phyloP scores from a whole-genome alignment of 2,329 filamentous ascomycete species.

The Claviceps sp. region DNA sequence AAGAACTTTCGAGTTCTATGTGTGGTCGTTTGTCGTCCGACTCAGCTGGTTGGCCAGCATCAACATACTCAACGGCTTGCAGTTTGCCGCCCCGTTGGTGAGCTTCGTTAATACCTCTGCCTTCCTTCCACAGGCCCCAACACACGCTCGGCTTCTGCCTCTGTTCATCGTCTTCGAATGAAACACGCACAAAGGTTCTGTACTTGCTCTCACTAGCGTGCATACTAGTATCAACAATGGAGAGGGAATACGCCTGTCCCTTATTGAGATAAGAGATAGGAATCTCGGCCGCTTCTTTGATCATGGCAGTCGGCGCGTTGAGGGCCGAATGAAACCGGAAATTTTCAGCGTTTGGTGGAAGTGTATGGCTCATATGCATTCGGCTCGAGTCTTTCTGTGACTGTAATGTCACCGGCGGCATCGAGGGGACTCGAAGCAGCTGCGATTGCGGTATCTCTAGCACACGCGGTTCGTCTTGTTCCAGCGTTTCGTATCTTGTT shows the following conservation, averaged over 20 bases:
- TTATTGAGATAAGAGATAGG: slow-evolving; percentile 98
- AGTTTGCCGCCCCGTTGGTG: slow-evolving; percentile 86
- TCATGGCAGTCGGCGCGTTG: slow-evolving; percentile 93
- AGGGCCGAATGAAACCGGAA: slow-evolving; percentile 85
- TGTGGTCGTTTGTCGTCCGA: slow-evolving; percentile 53
- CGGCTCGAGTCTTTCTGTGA: slow-evolving; percentile 36
- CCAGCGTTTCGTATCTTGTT: slow-evolving; percentile 66
- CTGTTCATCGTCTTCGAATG: slow-evolving; percentile 93
- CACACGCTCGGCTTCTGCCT: slow-evolving; percentile 68
- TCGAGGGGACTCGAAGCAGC: slow-evolving; percentile 37
- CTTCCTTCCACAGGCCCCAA: slow-evolving; percentile 91
- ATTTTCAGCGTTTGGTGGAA: slow-evolving; percentile 48
- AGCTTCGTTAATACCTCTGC: slow-evolving; percentile 86
- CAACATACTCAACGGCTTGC: slow-evolving; percentile 90
- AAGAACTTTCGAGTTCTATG: slow-evolving; percentile 59
- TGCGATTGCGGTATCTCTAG: slow-evolving; percentile 42
- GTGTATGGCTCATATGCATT: slow-evolving; percentile 29
- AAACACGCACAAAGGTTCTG: slow-evolving; percentile 85
- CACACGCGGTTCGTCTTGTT: slow-evolving; percentile 53
- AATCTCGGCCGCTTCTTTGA: slow-evolving; percentile 77
- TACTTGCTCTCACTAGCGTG: slow-evolving; percentile 54
- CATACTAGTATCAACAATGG: slow-evolving; percentile 66
- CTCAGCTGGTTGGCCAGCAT: slow-evolving; percentile 43
- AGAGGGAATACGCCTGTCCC: slow-evolving; percentile 83
- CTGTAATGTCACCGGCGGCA: slow-evolving; percentile 25